phyloP scores from a whole-genome alignment of 768 basidiomycete species.

The Lentinus brumalis region DNA sequence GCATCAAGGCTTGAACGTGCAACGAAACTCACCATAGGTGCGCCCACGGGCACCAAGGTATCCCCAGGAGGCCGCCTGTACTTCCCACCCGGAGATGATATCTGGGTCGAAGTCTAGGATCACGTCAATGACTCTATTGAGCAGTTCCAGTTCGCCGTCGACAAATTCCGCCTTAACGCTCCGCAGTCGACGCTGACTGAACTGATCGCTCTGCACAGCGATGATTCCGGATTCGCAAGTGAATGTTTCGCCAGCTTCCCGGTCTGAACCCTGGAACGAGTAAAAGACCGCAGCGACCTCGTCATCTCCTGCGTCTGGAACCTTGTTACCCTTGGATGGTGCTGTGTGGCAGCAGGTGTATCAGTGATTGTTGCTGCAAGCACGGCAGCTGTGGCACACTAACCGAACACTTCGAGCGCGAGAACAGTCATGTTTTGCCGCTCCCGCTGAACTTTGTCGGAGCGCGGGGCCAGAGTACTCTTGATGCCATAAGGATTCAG shows the following conservation, averaged over 20 bases:
- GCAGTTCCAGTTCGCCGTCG: constrained; percentile 72
- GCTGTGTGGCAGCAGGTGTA: constrained; percentile 40
- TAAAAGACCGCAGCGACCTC: constrained; percentile 73
- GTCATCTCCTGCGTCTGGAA: constrained; percentile 70
- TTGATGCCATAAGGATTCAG: constrained; percentile 68
- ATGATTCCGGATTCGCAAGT: constrained; percentile 51
- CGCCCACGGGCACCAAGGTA: constrained; percentile 74
- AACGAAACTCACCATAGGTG: constrained; percentile 50
- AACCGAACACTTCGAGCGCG: constrained; percentile 86
- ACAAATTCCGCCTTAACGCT: constrained; percentile 53
- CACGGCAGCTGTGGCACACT: constrained; percentile 23
- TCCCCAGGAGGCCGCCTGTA: constrained; percentile 89
- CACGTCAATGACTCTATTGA: constrained; percentile 76
- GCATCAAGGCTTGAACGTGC: neutral
- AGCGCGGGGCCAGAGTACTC: constrained; percentile 49
- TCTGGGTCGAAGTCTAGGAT: constrained; percentile 86
- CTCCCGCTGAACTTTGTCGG: constrained; percentile 49
- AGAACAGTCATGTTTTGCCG: constrained; percentile 77
- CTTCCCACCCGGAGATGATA: constrained; percentile 89
- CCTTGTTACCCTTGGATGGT: constrained; percentile 55
- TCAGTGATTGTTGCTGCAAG: neutral
- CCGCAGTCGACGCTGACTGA: constrained; percentile 46
- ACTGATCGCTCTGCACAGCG: constrained; percentile 44
- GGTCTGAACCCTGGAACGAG: constrained; percentile 58
- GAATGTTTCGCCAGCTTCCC: constrained; percentile 38